Base-by-base conservation (phyloP, 2,329 filamentous ascomycete species). In the Pseudogymnoascus sp. region DNA sequence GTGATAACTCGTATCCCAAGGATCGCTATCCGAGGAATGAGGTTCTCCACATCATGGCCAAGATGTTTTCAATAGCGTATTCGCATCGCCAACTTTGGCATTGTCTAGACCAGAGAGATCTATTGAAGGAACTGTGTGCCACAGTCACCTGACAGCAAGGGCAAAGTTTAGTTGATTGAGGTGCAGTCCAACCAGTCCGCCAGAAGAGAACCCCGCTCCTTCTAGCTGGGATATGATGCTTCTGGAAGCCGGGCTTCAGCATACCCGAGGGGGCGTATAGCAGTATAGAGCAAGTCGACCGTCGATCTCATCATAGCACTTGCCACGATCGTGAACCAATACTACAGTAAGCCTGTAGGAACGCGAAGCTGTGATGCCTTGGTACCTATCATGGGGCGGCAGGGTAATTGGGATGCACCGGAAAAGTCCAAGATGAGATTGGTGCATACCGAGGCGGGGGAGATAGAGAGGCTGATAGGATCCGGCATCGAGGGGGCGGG, bases 1-100 rank as follows among this genome's bases (percentile, higher is more conserved):
- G 46, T 53, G 46, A 53, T 53, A 53, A 53, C 46, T 31, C 46
- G 46, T 53, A 53, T 53, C 46, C 46, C 46, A 53, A 53, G 46
- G 46, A 31, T 31, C 26, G n/a, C 46, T 31, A 17, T 53, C 26
- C 26, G 46, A 31, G 46, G 7, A 53, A 53, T 9, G n/a, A 31
- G 6, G 26, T 53, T 53, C 46, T 53, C 46, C 46, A 31, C 46
- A 53, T 53, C 9, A 31, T 31, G n/a, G 26, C 46, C 26, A 31
- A 53, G 46, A 11, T 1, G 15, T 31, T 19, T 53, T 53, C 46
- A 53, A 53, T 53, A 53, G 46, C n/a, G 46, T 19, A 31, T 19
- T 31, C 46, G 3, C 46, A 31, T 19, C 9, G n/a, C 19, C 9
- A 15, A 31, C 46, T 31, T 53, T 11, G 46, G 7, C 26, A 19